Percentiles rank a stretch among this genome's conserved stretches.
Evolutionary conservation across 805 yeast genomes (phyloP).

Genomic region (Scheffersomyces ergatensis): DNA sequence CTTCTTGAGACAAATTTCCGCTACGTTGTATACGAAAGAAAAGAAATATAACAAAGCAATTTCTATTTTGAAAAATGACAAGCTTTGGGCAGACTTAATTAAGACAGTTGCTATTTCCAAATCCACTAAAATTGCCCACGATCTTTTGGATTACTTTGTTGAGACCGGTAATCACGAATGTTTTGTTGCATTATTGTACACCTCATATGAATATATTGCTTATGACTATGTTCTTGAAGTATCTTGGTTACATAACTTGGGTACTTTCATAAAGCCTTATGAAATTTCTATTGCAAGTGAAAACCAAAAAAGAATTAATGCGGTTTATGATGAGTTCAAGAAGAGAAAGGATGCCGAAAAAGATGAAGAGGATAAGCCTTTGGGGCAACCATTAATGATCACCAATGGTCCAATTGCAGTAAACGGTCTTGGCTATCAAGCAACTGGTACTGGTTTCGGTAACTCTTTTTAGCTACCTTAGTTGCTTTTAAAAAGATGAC

Average conservation of each 20-base stretch:
- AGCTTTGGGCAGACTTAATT: slow-evolving; percentile 92
- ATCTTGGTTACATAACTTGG: slow-evolving; percentile 85
- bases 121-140: slow-evolving; percentile 81
- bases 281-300: slow-evolving; percentile 82
- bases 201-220: slow-evolving; percentile 76
- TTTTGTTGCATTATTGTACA: slow-evolving; percentile 82
- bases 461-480: neutral
- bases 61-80: slow-evolving; percentile 84
- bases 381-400: slow-evolving; percentile 72
- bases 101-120: slow-evolving; percentile 85
- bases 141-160: slow-evolving; percentile 84
- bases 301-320: slow-evolving; percentile 63
- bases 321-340: slow-evolving; percentile 67
- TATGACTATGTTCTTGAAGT: slow-evolving; percentile 85
- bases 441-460: slow-evolving; percentile 59
- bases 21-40: slow-evolving; percentile 87
- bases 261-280: slow-evolving; percentile 88
- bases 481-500: too few species aligned
- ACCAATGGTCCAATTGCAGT: slow-evolving; percentile 59
- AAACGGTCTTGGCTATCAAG: slow-evolving; percentile 59
- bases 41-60: slow-evolving; percentile 92
- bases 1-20: slow-evolving; percentile 95
- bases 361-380: slow-evolving; percentile 41
- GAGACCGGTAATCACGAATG: slow-evolving; percentile 97
- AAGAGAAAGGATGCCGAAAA: slow-evolving; percentile 62